Percentiles rank a stretch among this genome's conserved stretches.
These are phyloP conservation scores for Solanum corneliomulleri DNA, from an alignment of 257 asterid species.

Conservation along the genomic window DNA sequence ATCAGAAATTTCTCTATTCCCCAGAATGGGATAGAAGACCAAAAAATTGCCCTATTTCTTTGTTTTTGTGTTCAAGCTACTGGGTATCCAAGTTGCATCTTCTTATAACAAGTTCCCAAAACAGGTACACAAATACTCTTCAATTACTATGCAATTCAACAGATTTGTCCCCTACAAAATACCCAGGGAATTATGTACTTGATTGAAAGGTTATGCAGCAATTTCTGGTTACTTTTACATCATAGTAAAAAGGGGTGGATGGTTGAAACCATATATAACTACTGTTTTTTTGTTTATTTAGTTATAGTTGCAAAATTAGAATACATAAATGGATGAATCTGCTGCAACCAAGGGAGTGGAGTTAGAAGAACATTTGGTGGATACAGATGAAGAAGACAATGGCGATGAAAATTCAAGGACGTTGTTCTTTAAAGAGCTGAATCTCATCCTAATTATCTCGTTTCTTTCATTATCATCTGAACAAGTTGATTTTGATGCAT, in stretches of 20 bases:
- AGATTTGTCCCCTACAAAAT: no score
- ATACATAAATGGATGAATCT: constrained; percentile 1
- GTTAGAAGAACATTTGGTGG: neutral
- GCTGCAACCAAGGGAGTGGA: neutral
- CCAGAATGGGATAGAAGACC: neutral
- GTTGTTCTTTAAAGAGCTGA: constrained; percentile 18
- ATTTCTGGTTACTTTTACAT: no score
- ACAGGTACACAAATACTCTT: neutral
- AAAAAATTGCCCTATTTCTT: neutral
- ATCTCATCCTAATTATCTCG: constrained; percentile 27
- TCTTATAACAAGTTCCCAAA: neutral
- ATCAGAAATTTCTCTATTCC: neutral
- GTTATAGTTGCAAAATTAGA: neutral
- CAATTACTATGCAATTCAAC: neutral
- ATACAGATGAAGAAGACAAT: neutral
- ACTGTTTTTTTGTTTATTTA: no score
- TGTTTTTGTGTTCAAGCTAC: neutral
- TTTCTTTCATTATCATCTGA: constrained; percentile 27
- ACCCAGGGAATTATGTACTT: neutral
- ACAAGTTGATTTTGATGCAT: neutral
- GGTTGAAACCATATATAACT: no score
- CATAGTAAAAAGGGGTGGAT: no score
- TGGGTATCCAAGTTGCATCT: neutral
- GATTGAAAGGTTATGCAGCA: no score
- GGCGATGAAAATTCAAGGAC: neutral